Evolutionary conservation across 306 rosid genomes (phyloP), one percentile per base, ranked within the genome.

Genomic region (Canavalia gladiata): DNA sequence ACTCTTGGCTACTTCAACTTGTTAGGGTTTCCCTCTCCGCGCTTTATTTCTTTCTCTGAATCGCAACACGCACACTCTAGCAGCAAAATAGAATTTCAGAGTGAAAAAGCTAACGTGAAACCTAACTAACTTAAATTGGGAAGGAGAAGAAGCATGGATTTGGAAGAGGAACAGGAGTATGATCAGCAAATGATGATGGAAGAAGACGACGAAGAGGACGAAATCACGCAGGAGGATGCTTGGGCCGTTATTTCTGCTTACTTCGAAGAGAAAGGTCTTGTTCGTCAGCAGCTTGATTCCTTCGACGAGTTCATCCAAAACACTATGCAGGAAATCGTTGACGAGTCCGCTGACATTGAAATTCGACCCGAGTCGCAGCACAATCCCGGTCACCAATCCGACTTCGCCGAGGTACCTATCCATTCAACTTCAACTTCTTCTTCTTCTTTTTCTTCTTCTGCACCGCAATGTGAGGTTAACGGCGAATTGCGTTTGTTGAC

Each of bases 211-310:
- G 97, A 93, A 0, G 94, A 90, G 0, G 97, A 95, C 3, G 97
- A 95, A 59, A 95, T 95, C 67, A 91, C 97, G 0, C 99, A 95
- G 83, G 99, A 95, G 34, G 99, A 95, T 52, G 99, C 98, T 1
- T 93, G 99, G 99, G 96, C 99, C 1, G 99, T 95, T 0, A 95
- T 95, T 34, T 95, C 99, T 0, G 99, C 99, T 7, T 95, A 93
- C 72, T 95, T 95, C 80, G 99, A 95, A 84, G 99, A 95, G 79
- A 93, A 95, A 31, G 99, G 99, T 1, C 56, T 95, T 13, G 98
- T 95, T 37, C 92, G 99, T 9, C 99, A 95, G 80, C 99, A 95
- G 81, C 94, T 95, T 0, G 99, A 93, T 62, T 95, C 99, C 3
- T 95, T 95, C 88, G 98, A 95, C 57, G 97, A 95, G 89, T 95